phyloP scores from a whole-genome alignment of 1,284 basidiomycete genomes.

The Irpex sp. region DNA sequence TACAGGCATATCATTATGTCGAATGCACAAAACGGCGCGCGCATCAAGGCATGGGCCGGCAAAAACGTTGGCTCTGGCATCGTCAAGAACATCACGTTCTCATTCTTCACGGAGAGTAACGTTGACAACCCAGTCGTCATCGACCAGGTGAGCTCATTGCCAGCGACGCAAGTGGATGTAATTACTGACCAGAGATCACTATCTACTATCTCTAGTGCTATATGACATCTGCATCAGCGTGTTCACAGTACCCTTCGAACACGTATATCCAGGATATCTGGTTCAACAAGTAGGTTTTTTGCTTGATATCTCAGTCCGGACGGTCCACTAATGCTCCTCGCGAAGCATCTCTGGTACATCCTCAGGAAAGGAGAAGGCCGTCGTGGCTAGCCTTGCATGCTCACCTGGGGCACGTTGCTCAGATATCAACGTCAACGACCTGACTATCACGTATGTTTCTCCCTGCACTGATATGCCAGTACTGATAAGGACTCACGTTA shows the following conservation, averaged over 20 bases:
- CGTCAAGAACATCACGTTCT: constrained; percentile 38
- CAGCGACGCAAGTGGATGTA: neutral
- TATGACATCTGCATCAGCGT: constrained; percentile 25
- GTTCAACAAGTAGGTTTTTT: constrained; percentile 39
- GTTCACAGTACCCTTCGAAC: constrained; percentile 31
- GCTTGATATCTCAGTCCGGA: neutral
- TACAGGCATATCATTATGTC: constrained; percentile 42
- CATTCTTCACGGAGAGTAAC: constrained; percentile 33
- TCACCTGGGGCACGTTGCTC: constrained; percentile 47
- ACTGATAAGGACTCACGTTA: neutral
- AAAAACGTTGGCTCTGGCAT: constrained; percentile 29
- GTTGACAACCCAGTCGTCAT: constrained; percentile 43
- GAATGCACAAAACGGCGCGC: constrained; percentile 46
- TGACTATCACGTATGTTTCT: constrained; percentile 33
- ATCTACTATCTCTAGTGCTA: constrained; percentile 31
- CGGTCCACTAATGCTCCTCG: neutral
- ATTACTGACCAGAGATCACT: neutral
- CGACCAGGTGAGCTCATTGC: constrained; percentile 27
- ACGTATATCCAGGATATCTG: constrained; percentile 46
- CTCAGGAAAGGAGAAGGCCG: constrained; percentile 39
- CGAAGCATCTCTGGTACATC: constrained; percentile 53
- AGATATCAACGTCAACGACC: constrained; percentile 45
- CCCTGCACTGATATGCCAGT: neutral
- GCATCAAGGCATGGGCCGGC: constrained; percentile 46
- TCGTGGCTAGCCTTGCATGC: constrained; percentile 54